Evolutionary conservation across 148 eudicot species (phyloP).

Genomic region (Amaranthus hypochondriacus): DNA sequence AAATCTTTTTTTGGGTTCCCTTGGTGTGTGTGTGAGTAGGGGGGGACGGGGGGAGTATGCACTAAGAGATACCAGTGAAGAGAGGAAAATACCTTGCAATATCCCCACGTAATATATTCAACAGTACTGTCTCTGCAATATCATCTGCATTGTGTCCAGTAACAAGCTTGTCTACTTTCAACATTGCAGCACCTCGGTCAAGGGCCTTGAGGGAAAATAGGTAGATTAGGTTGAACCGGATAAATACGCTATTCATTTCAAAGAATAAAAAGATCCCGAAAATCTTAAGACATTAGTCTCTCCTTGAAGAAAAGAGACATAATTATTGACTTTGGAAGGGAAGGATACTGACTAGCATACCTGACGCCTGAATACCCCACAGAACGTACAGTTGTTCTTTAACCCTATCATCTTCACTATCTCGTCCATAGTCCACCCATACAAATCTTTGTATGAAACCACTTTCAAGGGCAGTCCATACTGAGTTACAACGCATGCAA

Average conservation of each 20-base stretch:
- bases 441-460: slow-evolving; percentile 91
- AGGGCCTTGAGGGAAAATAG: slow-evolving; percentile 59
- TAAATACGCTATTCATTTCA: not conserved
- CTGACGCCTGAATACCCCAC: slow-evolving; percentile 99
- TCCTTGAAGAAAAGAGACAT: not conserved
- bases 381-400: slow-evolving; percentile 96
- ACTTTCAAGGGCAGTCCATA: slow-evolving; percentile 95
- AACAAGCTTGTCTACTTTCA: slow-evolving; percentile 93
- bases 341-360: slow-evolving; percentile 31
- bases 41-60: not conserved
- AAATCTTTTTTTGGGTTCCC: not conserved
- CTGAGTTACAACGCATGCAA: slow-evolving; percentile 29
- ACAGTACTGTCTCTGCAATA: slow-evolving; percentile 89
- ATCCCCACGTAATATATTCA: slow-evolving; percentile 94
- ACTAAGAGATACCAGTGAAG: not conserved
- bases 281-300: not conserved
- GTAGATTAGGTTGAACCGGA: not conserved
- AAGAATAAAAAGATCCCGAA: not conserved
- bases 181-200: slow-evolving; percentile 96
- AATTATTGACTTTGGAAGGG: not conserved
- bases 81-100: slow-evolving; percentile 72
- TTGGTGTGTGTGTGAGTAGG: not conserved
- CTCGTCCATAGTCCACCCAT: slow-evolving; percentile 99
- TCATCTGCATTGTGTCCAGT: slow-evolving; percentile 99
- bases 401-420: slow-evolving; percentile 95